A percentile compares a stretch with the other conserved stretches of the same genome.
phyloP scores from a whole-genome alignment of 441 rosid genomes.

The Metrosideros polymorpha region DNA sequence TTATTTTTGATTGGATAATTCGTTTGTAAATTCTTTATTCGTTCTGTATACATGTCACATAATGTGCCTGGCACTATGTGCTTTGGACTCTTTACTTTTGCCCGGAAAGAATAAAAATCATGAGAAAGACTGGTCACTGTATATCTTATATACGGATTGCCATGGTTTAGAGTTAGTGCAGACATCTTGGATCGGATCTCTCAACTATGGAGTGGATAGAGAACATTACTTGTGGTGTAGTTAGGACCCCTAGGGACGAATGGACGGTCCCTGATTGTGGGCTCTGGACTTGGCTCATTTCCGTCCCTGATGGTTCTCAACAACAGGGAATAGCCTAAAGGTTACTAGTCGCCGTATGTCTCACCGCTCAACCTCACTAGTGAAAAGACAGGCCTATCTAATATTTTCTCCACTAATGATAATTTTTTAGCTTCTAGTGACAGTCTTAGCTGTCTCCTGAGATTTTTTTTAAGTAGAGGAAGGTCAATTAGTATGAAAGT shows the following conservation, averaged over 20 bases:
- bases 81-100: background rate
- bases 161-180: background rate
- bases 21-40: background rate
- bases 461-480: background rate
- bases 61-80: background rate
- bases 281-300: background rate
- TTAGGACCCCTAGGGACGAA: background rate
- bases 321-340: background rate
- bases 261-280: background rate
- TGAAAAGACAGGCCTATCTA: background rate
- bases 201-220: too few relatives aligned
- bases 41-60: background rate
- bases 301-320: background rate
- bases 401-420: background rate
- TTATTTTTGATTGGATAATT: background rate
- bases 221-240: background rate
- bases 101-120: too few relatives aligned
- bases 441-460: background rate
- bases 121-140: background rate
- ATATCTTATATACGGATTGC: background rate
- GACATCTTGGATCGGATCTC: background rate
- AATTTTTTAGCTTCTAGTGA: background rate
- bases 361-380: background rate
- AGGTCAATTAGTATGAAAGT: background rate
- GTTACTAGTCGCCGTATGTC: background rate